These are phyloP conservation scores for Trichoderma sp. DNA, from an alignment of 2,329 filamentous ascomycete species.

Conservation along the genomic window DNA sequence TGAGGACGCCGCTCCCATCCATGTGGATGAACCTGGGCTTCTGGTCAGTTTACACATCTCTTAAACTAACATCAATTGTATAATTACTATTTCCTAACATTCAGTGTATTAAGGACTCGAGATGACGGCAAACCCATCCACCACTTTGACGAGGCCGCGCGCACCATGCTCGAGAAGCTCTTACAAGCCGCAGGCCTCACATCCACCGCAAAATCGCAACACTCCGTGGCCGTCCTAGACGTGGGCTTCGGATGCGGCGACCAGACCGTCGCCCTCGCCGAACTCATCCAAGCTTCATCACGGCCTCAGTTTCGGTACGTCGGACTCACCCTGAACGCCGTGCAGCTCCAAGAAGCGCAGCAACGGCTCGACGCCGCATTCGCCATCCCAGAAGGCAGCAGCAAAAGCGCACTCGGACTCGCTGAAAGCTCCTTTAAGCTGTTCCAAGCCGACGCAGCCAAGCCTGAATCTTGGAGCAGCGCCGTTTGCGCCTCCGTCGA, in stretches of 20 bases:
- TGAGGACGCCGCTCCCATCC: conserved; percentile 43
- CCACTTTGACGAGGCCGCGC: conserved; percentile 46
- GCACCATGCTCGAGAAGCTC: conserved; percentile 17
- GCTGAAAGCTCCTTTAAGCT: conserved; percentile 31
- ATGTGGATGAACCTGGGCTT: conserved; percentile 66
- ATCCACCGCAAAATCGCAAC: background rate
- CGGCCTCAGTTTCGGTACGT: conserved; percentile 42
- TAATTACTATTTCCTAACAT: background rate
- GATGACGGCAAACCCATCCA: conserved; percentile 31
- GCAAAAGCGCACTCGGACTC: background rate
- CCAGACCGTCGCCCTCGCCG: conserved; percentile 38
- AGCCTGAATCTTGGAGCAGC: conserved; percentile 42
- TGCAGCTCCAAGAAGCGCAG: conserved; percentile 42
- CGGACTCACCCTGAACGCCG: conserved; percentile 49
- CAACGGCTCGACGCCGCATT: conserved; percentile 21
- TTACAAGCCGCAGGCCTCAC: background rate
- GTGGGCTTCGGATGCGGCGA: conserved; percentile 60
- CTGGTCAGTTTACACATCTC: conserved; percentile 31
- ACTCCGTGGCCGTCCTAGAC: conserved; percentile 44
- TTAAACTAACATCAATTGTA: background rate
- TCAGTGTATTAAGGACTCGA: conserved; percentile 28
- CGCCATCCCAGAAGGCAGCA: background rate
- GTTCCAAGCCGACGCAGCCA: conserved; percentile 49
- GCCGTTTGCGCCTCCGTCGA: conserved; percentile 25
- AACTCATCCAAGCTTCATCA: conserved; percentile 23